Percentiles rank a stretch among this genome's conserved stretches.
Conservation (phyloP, 2,329 filamentous ascomycete species). For the Microcyclosporella mali region DNA sequence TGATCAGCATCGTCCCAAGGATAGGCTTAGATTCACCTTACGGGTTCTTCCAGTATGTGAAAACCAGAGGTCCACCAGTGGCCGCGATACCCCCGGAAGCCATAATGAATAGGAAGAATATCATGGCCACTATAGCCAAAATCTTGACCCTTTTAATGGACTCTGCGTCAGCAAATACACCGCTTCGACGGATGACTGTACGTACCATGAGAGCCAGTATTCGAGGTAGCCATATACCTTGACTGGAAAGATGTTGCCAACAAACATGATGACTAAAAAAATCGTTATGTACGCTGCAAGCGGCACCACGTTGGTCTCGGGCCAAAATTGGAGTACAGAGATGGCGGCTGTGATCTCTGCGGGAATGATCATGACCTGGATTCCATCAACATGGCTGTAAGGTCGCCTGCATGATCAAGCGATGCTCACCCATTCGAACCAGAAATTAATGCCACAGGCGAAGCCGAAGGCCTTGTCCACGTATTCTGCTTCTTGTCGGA, state of each 20-base stretch:
- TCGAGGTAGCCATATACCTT: constrained; percentile 30
- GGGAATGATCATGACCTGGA: constrained; percentile 27
- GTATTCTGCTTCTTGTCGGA: constrained; percentile 30
- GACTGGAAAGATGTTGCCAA: constrained; percentile 25
- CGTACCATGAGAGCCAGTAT: constrained; percentile 27
- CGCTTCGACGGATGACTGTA: too few relatives aligned
- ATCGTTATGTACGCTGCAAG: constrained; percentile 33
- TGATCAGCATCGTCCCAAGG: background rate
- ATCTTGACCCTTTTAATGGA: constrained; percentile 21
- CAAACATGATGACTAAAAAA: constrained; percentile 26
- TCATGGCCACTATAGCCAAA: constrained; percentile 29
- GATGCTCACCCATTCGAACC: constrained; percentile 33
- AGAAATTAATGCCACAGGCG: constrained; percentile 33
- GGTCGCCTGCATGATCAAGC: too few relatives aligned
- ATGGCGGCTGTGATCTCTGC: constrained; percentile 34
- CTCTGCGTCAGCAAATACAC: too few relatives aligned
- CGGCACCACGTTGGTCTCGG: constrained; percentile 23
- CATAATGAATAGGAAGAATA: constrained; percentile 34
- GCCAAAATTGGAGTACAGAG: constrained; percentile 32
- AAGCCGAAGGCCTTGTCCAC: constrained; percentile 32
- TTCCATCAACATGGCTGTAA: too few relatives aligned
- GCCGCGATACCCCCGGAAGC: constrained; percentile 31
- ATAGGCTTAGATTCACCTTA: background rate
- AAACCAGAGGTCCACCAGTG: constrained; percentile 31
- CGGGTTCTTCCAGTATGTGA: constrained; percentile 18